Conservation (phyloP, 2,329 filamentous ascomycete species). For the Dactylella cylindrospora region DNA sequence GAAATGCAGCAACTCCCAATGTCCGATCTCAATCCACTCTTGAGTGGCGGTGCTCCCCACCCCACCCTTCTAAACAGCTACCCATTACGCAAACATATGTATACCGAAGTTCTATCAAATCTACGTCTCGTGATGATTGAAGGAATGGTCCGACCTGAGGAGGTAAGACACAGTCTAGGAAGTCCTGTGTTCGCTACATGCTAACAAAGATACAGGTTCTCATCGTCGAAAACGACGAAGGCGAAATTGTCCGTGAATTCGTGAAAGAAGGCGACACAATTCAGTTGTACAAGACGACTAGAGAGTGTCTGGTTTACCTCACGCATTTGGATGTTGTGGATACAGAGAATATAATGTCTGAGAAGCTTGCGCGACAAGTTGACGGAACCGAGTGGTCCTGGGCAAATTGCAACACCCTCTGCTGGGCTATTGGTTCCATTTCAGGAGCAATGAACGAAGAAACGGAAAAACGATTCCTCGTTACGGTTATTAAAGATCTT, state of each 20-base stretch:
- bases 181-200: not conserved
- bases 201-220: constrained; percentile 61
- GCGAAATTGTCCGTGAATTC: constrained; percentile 97
- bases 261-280: constrained; percentile 99
- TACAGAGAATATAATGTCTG: constrained; percentile 98
- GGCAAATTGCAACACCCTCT: constrained; percentile 99
- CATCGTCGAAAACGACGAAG: constrained; percentile 99
- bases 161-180: constrained; percentile 53
- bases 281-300: constrained; percentile 97
- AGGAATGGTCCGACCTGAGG: constrained; percentile 98
- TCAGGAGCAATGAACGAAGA: constrained; percentile 99
- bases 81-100: constrained; percentile 96
- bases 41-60: constrained; percentile 81
- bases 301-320: constrained; percentile 94
- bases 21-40: constrained; percentile 85
- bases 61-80: constrained; percentile 83
- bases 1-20: constrained; percentile 97
- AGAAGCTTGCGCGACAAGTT: constrained; percentile 92
- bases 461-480: constrained; percentile 96
- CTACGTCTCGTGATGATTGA: constrained; percentile 98
- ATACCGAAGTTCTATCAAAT: constrained; percentile 89
- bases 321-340: constrained; percentile 97
- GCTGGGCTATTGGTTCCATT: constrained; percentile 98
- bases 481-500: constrained; percentile 97
- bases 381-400: constrained; percentile 97